Base-by-base conservation (phyloP, 2,329 filamentous ascomycete species). In the Lasiodiplodia citricola region DNA sequence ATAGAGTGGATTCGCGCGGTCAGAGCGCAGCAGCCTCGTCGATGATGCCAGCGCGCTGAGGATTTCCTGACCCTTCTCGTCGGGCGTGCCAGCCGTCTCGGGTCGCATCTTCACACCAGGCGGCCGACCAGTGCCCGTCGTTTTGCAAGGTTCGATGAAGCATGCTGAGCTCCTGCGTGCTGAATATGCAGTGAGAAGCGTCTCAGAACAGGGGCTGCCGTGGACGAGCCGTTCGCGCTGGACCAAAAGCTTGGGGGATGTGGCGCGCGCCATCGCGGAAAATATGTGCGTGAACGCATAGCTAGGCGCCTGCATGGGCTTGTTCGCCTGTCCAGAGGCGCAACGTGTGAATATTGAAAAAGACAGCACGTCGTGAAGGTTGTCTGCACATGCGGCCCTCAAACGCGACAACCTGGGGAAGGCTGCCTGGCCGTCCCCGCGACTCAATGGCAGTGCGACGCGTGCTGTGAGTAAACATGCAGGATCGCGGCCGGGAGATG, bases 211-310 rank as follows among this genome's bases (percentile, higher is more conserved):
- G 38, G 38, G 57, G 57, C n/a, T 25, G 38, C n/a, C 7, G 8
- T 25, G 18, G 47, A 18, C 23, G 60, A 54, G 60, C 31, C 25
- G 41, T 44, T 63, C 41, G 58, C 14, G 60, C n/a, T 41, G 60
- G 57, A 62, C 21, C 38, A 62, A 31, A 47, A 62, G 57, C 57
- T 62, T 62, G 57, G 47, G 57, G 13, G 57, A 28, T 47, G 57
- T 38, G 47, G 55, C 41, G 47, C 41, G 31, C 44, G 60, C 41
- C 38, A 6, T 37, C 54, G 41, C 25, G 41, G 41, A 18, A 44
- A 38, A 64, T 25, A 37, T 23, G 47, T n/a, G 28, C 60, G 60
- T 16, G 11, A 64, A 18, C 37, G 31, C 31, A 35, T 35, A 10
- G n/a, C 25, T 47, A 51, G 57, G 57, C 57, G 57, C 14, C 38